Base-by-base conservation (phyloP, 257 asterid genomes). In the Capsicum rhomboideum region DNA sequence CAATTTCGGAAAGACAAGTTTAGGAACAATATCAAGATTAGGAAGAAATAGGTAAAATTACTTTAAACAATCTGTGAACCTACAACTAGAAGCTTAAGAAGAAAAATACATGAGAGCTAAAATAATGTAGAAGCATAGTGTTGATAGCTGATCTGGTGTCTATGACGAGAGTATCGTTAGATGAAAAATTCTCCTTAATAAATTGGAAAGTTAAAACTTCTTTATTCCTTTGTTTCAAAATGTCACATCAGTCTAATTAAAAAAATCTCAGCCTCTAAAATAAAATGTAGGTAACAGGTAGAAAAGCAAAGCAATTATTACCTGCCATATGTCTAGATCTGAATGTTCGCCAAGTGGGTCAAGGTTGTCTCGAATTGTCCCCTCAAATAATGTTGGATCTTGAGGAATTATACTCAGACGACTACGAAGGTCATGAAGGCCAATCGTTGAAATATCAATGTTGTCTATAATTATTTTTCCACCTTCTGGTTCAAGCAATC, bases 361-460 rank as follows among this genome's bases (percentile, higher is more conserved):
- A 78, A 97, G 92, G 86, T 97, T 97, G 85, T 90, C 92, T 84
- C 99, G 87, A 80, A 97, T 95, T 37, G 98, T 97, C 87, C 99
- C 99, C 91, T 97, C 99, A 85, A 97, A 95, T 87, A 97, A 90
- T 17, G 98, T 84, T 74, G 99, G 99, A 82, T 97, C 99, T 89
- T 97, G 99, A 67, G 99, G 99, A 82, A 97, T 97, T 89, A 97
- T 97, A 79, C 99, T 90, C 82, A 97, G 87, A 86, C 96, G 91
- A 86, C 93, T 91, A 29, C 99, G 97, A 61, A 97, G 98, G 79
- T 97, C 99, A 85, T 95, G 99, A 82, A 97, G 97, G 69, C 99
- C 99, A 16, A 97, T 90, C 17, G 89, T 93, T 66, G 94, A 74
- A 69, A 97, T 95, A 89, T 95, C 97, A 83, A 97, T 93, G 86